phyloP scores from a whole-genome alignment of 768 basidiomycete species.

The Boletellus emodensis region DNA sequence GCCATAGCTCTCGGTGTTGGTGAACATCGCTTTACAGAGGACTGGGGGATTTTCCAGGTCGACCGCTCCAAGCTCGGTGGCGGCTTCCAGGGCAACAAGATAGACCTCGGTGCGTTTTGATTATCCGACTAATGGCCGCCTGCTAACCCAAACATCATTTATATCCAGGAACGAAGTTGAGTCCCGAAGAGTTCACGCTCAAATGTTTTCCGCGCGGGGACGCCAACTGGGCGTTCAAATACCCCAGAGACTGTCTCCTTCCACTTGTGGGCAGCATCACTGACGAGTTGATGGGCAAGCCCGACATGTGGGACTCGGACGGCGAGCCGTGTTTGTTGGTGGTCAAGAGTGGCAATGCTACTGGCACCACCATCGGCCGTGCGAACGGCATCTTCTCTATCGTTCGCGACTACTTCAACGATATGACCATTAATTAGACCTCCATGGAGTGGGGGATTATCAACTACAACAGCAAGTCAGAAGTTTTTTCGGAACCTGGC shows the following conservation, averaged over 20 bases:
- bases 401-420: conserved; percentile 29
- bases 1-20: conserved; percentile 24
- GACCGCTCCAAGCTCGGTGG: not conserved
- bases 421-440: not conserved
- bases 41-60: conserved; percentile 34
- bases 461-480: not conserved
- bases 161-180: not conserved
- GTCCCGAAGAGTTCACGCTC: not conserved
- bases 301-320: conserved; percentile 27
- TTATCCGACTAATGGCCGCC: too few species aligned
- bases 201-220: not conserved
- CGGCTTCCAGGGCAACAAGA: not conserved
- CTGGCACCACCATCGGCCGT: conserved; percentile 36
- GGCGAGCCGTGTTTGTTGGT: too few species aligned
- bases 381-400: conserved; percentile 32
- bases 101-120: too few species aligned
- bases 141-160: not conserved
- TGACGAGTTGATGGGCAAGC: conserved; percentile 29
- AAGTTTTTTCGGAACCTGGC: conserved; percentile 31
- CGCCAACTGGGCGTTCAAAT: not conserved
- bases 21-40: conserved; percentile 27
- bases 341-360: too few species aligned
- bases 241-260: not conserved
- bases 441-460: not conserved
- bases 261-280: conserved; percentile 1